phyloP scores from a whole-genome alignment of 1,284 basidiomycete genomes.

The Cystobasidium pallidum region DNA sequence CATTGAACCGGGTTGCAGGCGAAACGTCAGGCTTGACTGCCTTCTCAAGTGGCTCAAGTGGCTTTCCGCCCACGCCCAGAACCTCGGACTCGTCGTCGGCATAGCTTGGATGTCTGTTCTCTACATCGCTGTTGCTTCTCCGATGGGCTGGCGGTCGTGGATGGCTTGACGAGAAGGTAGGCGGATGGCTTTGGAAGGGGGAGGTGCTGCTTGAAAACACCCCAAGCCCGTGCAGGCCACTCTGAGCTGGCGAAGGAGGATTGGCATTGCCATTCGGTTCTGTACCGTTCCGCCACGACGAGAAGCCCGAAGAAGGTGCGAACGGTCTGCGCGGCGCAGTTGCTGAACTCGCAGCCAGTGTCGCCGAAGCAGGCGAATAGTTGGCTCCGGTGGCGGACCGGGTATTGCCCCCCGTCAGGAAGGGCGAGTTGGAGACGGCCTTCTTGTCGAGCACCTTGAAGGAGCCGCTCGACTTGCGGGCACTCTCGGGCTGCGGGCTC shows the following conservation, averaged over 20 bases:
- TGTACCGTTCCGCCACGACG: constrained; percentile 6
- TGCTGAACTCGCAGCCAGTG: background rate
- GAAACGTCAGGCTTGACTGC: constrained; percentile 21
- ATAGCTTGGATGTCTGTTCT: constrained; percentile 23
- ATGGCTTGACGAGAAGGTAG: background rate
- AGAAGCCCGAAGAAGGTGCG: constrained; percentile 24
- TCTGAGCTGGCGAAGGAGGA: constrained; percentile 22
- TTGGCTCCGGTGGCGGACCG: constrained; percentile 19
- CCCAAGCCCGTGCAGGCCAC: constrained; percentile 31
- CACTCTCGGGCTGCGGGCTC: constrained; percentile 23
- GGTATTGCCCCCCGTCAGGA: constrained; percentile 42
- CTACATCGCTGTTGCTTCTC: constrained; percentile 36
- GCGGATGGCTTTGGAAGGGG: background rate
- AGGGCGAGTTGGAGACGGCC: constrained; percentile 43
- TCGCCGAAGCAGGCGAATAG: constrained; percentile 14
- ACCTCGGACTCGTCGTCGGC: background rate
- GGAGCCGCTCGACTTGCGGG: constrained; percentile 32
- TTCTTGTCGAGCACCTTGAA: constrained; percentile 43
- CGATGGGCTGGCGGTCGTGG: constrained; percentile 8
- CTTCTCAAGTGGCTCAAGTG: background rate
- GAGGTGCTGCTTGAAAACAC: constrained; percentile 20
- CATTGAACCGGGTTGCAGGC: constrained; percentile 42
- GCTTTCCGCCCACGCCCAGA: constrained; percentile 1
- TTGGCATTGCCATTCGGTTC: constrained; percentile 5
- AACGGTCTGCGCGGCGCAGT: constrained; percentile 30